phyloP scores from a whole-genome alignment of 176 grass and related monocot genomes.

The Cymbopogon citratus region DNA sequence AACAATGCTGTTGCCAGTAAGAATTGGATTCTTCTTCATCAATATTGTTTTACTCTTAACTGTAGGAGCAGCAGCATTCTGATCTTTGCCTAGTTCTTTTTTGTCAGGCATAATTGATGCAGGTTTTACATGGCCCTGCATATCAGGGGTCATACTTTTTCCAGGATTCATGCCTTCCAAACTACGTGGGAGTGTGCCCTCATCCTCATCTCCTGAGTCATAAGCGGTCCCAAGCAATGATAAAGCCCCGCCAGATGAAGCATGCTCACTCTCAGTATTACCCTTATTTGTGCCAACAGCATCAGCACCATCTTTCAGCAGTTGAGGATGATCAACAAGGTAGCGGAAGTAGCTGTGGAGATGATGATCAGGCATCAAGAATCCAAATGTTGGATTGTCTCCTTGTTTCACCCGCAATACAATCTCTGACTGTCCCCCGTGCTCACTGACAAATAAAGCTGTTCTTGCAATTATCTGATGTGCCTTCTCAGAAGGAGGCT shows the following conservation, averaged over 20 bases:
- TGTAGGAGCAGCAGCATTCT: neutral
- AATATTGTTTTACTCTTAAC: slow-evolving; percentile 51
- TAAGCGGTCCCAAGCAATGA: slow-evolving; percentile 87
- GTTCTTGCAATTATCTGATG: slow-evolving; percentile 95
- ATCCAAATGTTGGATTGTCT: slow-evolving; percentile 92
- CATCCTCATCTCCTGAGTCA: slow-evolving; percentile 77
- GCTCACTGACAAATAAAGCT: slow-evolving; percentile 80
- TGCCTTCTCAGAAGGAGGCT: slow-evolving; percentile 80
- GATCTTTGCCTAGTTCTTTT: slow-evolving; percentile 30
- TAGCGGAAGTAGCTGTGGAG: slow-evolving; percentile 82
- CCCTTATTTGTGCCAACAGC: slow-evolving; percentile 9
- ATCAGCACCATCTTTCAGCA: slow-evolving; percentile 42
- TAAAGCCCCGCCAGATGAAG: slow-evolving; percentile 45
- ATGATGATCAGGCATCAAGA: slow-evolving; percentile 91
- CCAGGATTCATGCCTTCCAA: slow-evolving; percentile 13
- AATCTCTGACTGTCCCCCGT: slow-evolving; percentile 93
- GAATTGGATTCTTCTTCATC: slow-evolving; percentile 57
- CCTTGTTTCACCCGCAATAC: slow-evolving; percentile 92
- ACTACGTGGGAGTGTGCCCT: slow-evolving; percentile 19
- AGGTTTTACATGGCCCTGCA: slow-evolving; percentile 8
- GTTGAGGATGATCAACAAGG: slow-evolving; percentile 72
- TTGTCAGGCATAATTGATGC: slow-evolving; percentile 14
- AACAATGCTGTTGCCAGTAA: slow-evolving; percentile 18
- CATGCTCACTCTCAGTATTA: slow-evolving; percentile 14
- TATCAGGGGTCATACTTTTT: neutral